phyloP scores from a whole-genome alignment of 305 asterid genomes.

The Fraxinus angustifolia region DNA sequence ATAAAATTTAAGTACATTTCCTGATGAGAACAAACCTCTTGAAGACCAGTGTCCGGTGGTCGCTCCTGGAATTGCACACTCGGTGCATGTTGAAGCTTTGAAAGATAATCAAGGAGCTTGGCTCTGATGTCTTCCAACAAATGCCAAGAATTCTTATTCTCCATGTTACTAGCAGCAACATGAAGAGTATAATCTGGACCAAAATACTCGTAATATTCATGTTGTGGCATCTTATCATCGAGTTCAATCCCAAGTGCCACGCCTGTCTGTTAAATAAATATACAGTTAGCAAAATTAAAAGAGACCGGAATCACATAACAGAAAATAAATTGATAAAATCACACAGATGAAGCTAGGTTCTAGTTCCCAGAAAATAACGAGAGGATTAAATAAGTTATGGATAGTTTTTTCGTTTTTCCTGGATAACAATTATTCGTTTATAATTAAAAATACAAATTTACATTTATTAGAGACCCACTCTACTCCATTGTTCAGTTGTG shows the following conservation, averaged over 20 bases:
- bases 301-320: conserved; percentile 6
- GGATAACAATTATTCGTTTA: neutral
- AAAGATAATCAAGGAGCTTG: conserved; percentile 55
- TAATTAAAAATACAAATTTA: neutral
- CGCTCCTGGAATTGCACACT: conserved; percentile 68
- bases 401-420: neutral
- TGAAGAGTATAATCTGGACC: conserved; percentile 63
- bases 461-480: neutral
- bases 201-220: conserved; percentile 57
- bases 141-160: conserved; percentile 54
- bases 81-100: conserved; percentile 62
- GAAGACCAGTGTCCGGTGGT: conserved; percentile 54
- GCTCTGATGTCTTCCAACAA: conserved; percentile 50
- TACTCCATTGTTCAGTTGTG: neutral
- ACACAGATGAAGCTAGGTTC: neutral
- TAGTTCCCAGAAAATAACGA: neutral
- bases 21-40: conserved; percentile 43
- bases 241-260: conserved; percentile 67
- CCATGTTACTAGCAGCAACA: conserved; percentile 71
- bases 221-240: conserved; percentile 64
- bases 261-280: conserved; percentile 44
- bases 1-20: conserved; percentile 16
- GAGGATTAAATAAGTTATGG: neutral
- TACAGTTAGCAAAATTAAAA: conserved; percentile 18
- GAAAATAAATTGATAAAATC: neutral